Evolutionary conservation across 202 grass and related monocot genomes (phyloP).

Genomic region (Saccharum hybrid): DNA sequence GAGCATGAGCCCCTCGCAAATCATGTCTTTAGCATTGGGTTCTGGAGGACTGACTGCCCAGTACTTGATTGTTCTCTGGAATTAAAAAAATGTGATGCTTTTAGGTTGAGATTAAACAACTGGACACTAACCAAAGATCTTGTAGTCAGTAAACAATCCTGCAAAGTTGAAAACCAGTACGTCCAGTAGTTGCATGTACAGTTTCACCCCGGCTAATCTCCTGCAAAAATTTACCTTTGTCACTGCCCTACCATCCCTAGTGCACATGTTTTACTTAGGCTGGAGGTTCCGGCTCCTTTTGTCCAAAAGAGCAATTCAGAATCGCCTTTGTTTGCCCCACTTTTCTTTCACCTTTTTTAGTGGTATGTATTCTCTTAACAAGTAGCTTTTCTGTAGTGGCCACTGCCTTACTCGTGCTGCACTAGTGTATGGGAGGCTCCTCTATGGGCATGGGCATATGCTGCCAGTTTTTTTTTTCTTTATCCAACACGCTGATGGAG

Average conservation of each 20-base stretch:
- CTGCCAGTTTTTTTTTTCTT: slow-evolving; percentile 39
- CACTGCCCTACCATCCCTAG: slow-evolving; percentile 39
- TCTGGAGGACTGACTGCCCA: slow-evolving; percentile 31
- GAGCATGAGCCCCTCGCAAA: slow-evolving; percentile 29
- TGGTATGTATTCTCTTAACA: slow-evolving; percentile 42
- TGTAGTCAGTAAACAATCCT: slow-evolving; percentile 67
- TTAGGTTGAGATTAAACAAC: slow-evolving; percentile 57
- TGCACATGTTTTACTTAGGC: slow-evolving; percentile 47
- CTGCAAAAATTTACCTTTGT: slow-evolving; percentile 35
- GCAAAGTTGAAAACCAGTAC: slow-evolving; percentile 26
- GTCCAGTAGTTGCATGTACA: slow-evolving; percentile 44
- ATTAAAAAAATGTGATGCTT: slow-evolving; percentile 28
- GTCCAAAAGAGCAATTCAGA: slow-evolving; percentile 22
- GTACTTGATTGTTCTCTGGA: slow-evolving; percentile 50
- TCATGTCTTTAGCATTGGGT: slow-evolving; percentile 40
- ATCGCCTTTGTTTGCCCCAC: slow-evolving; percentile 49
- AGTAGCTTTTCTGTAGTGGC: slow-evolving; percentile 42
- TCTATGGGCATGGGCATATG: slow-evolving; percentile 27
- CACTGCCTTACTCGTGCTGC: slow-evolving; percentile 43
- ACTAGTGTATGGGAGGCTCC: neutral
- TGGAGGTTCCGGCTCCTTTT: slow-evolving; percentile 6
- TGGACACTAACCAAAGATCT: slow-evolving; percentile 62
- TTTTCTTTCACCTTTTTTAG: slow-evolving; percentile 61
- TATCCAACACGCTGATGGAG: slow-evolving; percentile 30
- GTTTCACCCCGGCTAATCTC: slow-evolving; percentile 46